Evolutionary conservation across 805 yeast genomes (phyloP).

Genomic region (Brettanomyces naardenensis): DNA sequence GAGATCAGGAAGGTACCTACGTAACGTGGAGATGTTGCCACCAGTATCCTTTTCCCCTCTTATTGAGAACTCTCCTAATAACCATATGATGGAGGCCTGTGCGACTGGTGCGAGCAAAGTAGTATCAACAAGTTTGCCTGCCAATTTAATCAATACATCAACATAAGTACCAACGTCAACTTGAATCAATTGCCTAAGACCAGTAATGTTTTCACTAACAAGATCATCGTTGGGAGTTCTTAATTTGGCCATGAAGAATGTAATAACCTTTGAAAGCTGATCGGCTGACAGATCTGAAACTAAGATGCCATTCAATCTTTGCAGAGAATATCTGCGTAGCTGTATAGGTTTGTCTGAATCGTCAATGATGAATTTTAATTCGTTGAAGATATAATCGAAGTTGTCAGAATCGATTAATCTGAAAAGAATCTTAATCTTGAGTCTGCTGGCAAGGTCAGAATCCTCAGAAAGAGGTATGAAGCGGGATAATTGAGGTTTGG

Average conservation of each 20-base stretch:
- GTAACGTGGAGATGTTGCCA: constrained; percentile 4
- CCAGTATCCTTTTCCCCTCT: constrained; percentile 1
- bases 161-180: constrained; percentile 46
- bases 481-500: constrained; percentile 27
- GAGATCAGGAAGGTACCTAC: constrained; percentile 62
- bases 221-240: constrained; percentile 22
- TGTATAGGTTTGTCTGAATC: constrained; percentile 9
- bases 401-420: constrained; percentile 47
- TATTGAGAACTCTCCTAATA: constrained; percentile 72
- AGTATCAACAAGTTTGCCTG: constrained; percentile 18
- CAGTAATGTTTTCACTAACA: constrained; percentile 61
- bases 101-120: constrained; percentile 33
- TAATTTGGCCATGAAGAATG: constrained; percentile 50
- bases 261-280: constrained; percentile 49
- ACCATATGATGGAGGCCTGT: constrained; percentile 81
- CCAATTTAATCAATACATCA: constrained; percentile 45
- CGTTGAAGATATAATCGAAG: constrained; percentile 44
- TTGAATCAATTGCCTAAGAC: constrained; percentile 66
- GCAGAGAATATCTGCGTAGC: constrained; percentile 41
- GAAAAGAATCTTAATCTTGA: constrained; percentile 57
- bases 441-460: constrained; percentile 29
- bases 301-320: constrained; percentile 35
- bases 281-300: constrained; percentile 23
- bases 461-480: constrained; percentile 58
- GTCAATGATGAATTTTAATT: constrained; percentile 51